Conservation (phyloP, 345 rosid species). For the Erodium maritimum region DNA sequence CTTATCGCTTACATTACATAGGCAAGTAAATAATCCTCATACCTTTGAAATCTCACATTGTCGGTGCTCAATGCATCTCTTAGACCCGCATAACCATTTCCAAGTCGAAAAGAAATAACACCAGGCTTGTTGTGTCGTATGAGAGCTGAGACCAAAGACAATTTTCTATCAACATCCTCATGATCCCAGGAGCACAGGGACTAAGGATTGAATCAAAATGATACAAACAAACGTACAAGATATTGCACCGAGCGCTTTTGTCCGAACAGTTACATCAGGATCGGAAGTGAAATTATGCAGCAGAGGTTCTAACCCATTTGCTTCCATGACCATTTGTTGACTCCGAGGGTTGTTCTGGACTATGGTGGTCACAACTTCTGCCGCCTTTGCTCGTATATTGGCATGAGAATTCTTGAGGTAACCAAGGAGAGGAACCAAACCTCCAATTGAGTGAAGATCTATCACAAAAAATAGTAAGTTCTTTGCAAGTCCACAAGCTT, state of each 20-base stretch:
- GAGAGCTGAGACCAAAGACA: constrained; percentile 37
- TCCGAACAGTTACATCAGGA: constrained; percentile 49
- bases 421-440: constrained; percentile 66
- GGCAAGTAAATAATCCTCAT: not conserved
- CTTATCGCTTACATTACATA: too few relatives aligned
- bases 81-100: constrained; percentile 73
- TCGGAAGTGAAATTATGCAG: constrained; percentile 54
- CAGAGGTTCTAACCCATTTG: constrained; percentile 79
- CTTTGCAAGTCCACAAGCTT: too few relatives aligned
- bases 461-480: constrained; percentile 1
- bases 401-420: constrained; percentile 65
- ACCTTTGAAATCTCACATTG: constrained; percentile 75
- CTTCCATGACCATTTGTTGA: constrained; percentile 88
- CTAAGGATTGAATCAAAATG: not conserved
- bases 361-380: constrained; percentile 67
- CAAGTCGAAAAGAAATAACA: constrained; percentile 70
- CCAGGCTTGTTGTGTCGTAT: constrained; percentile 76
- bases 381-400: constrained; percentile 79
- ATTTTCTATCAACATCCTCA: not conserved
- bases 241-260: constrained; percentile 84
- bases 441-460: constrained; percentile 93
- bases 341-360: constrained; percentile 88
- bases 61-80: constrained; percentile 71
- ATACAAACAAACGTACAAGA: constrained; percentile 43
- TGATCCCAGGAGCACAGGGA: not conserved